Percentiles rank a stretch among this genome's conserved stretches.
Evolutionary conservation across 1,139 yeast genomes (phyloP).

Genomic region (Diutina ranongensis): DNA sequence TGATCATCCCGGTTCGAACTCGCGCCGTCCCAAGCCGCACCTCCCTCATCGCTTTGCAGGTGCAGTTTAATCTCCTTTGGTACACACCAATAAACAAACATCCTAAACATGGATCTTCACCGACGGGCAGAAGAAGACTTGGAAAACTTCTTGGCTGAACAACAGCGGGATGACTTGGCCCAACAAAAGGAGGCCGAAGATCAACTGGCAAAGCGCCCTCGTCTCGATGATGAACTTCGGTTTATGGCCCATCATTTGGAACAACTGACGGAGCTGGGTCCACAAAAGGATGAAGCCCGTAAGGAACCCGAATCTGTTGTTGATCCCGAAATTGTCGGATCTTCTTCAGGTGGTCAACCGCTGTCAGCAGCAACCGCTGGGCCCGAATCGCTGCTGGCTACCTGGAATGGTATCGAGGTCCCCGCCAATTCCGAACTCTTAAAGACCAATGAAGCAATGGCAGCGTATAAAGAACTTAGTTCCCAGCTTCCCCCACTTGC

Average conservation of each 20-base stretch:
- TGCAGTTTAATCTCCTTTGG: too few species aligned
- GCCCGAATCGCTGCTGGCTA: not conserved
- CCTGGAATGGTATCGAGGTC: slow-evolving; percentile 6
- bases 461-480: slow-evolving; percentile 32
- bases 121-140: slow-evolving; percentile 5
- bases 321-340: not conserved
- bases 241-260: slow-evolving; percentile 4
- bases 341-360: not conserved
- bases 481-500: slow-evolving; percentile 29
- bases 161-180: slow-evolving; percentile 3
- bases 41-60: not conserved
- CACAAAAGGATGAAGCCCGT: not conserved
- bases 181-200: slow-evolving; percentile 3
- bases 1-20: not conserved
- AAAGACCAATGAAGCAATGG: slow-evolving; percentile 29
- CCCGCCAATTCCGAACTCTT: slow-evolving; percentile 25
- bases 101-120: not conserved
- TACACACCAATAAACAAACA: not conserved
- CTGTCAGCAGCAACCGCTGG: not conserved
- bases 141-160: slow-evolving; percentile 4
- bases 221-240: slow-evolving; percentile 4
- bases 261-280: not conserved
- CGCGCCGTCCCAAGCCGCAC: not conserved
- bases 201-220: not conserved
- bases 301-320: not conserved